A percentile compares a stretch with the other conserved stretches of the same genome.
These are phyloP conservation scores for Penicillium odoratum DNA, from an alignment of 495 filamentous ascomycete species.

Conservation along the genomic window DNA sequence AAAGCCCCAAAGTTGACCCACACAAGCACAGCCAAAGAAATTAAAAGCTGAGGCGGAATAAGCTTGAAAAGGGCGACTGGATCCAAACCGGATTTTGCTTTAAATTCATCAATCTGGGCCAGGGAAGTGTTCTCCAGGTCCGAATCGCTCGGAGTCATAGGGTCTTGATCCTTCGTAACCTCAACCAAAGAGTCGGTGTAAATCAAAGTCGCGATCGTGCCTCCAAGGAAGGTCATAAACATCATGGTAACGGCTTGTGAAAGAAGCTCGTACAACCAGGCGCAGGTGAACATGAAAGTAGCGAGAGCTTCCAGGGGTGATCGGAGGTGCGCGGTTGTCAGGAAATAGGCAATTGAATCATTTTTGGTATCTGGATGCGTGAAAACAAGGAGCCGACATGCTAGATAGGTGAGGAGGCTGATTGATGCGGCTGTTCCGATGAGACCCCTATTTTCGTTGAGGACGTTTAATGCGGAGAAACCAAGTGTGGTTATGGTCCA, in stretches of 20 bases:
- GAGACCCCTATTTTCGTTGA: slow-evolving; percentile 13
- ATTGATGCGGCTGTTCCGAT: slow-evolving; percentile 18
- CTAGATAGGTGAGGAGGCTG: slow-evolving; percentile 25
- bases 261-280: slow-evolving; percentile 23
- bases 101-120: slow-evolving; percentile 13
- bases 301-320: slow-evolving; percentile 14
- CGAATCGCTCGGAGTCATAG: background rate
- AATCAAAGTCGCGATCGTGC: slow-evolving; percentile 9
- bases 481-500: slow-evolving; percentile 21
- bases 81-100: slow-evolving; percentile 15
- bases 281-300: slow-evolving; percentile 8
- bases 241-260: slow-evolving; percentile 14
- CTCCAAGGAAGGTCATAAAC: slow-evolving; percentile 19
- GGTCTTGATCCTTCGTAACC: background rate
- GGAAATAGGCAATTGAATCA: slow-evolving; percentile 9
- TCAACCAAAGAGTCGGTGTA: slow-evolving; percentile 9
- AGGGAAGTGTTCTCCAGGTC: slow-evolving; percentile 4
- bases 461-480: slow-evolving; percentile 20
- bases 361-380: background rate
- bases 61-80: slow-evolving; percentile 4
- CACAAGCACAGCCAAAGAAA: slow-evolving; percentile 12
- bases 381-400: slow-evolving; percentile 12
- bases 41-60: slow-evolving; percentile 15
- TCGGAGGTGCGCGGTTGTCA: slow-evolving; percentile 11
- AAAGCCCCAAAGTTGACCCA: slow-evolving; percentile 19